Conservation (phyloP, 2,329 filamentous ascomycete species). For the Penicillium nordicum region DNA sequence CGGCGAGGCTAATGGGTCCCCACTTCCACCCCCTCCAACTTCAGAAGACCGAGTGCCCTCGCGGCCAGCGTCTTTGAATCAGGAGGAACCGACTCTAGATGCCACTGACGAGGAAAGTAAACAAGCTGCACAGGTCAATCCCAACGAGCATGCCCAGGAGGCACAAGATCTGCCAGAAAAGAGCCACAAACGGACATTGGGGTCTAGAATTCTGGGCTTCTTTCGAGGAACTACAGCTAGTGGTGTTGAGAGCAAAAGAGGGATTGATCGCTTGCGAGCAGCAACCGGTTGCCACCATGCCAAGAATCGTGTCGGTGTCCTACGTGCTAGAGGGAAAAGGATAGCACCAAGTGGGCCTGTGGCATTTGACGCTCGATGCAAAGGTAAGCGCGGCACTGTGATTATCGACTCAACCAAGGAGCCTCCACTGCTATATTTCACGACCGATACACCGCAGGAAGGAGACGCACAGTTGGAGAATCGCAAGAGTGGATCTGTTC, state of each 20-base stretch:
- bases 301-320: conserved; percentile 67
- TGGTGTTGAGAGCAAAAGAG: conserved; percentile 67
- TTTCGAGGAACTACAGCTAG: conserved; percentile 69
- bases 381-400: conserved; percentile 67
- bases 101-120: conserved; percentile 65
- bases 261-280: conserved; percentile 68
- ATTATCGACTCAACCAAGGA: conserved; percentile 53
- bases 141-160: conserved; percentile 33
- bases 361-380: conserved; percentile 66
- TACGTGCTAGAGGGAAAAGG: conserved; percentile 48
- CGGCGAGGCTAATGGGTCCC: conserved; percentile 76
- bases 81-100: conserved; percentile 56
- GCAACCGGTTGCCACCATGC: conserved; percentile 58
- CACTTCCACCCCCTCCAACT: conserved; percentile 62
- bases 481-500: conserved; percentile 50
- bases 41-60: conserved; percentile 47
- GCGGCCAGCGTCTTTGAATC: conserved; percentile 51
- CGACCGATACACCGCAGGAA: conserved; percentile 42
- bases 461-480: conserved; percentile 48
- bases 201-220: conserved; percentile 56
- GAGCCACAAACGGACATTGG: conserved; percentile 35
- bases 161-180: background rate
- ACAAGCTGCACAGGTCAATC: conserved; percentile 56
- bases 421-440: conserved; percentile 55
- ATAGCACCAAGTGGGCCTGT: conserved; percentile 60